Conservation (phyloP, 306 rosid species). For the Rosa persica region DNA sequence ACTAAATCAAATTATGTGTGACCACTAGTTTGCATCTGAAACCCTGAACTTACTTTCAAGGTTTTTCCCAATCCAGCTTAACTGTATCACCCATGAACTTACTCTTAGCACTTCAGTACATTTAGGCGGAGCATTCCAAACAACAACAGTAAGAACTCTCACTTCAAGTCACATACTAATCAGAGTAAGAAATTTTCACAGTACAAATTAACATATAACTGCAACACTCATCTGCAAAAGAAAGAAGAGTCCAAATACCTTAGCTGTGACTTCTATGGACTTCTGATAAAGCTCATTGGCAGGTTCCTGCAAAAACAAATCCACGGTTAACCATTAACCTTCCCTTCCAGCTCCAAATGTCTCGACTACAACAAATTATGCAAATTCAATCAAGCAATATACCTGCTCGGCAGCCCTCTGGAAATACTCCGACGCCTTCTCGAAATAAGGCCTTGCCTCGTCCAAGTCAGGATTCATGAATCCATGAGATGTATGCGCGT, state of each 20-base stretch:
- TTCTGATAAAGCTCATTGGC: slow-evolving; percentile 64
- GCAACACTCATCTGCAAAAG: not conserved
- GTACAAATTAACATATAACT: not conserved
- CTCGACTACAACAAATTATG: not conserved
- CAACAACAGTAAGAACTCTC: not conserved
- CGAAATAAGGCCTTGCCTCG: slow-evolving; percentile 63
- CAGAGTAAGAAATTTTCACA: not conserved
- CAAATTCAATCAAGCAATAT: not conserved
- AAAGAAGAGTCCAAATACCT: slow-evolving; percentile 35
- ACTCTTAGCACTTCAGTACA: not conserved
- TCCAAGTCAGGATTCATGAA: slow-evolving; percentile 57
- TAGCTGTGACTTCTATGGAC: slow-evolving; percentile 62
- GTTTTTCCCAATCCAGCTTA: not conserved
- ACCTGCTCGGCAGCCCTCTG: slow-evolving; percentile 64
- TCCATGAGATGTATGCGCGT: slow-evolving; percentile 57
- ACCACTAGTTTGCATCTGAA: not conserved
- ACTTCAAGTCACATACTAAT: not conserved
- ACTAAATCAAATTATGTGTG: not conserved
- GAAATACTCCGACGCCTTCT: slow-evolving; percentile 56
- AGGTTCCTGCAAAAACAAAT: slow-evolving; percentile 62
- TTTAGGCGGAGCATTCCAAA: not conserved
- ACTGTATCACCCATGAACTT: not conserved
- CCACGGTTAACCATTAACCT: slow-evolving; percentile 13
- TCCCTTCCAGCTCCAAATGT: slow-evolving; percentile 1
- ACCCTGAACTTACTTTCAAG: not conserved